Conservation (phyloP, 331 rosid genomes). For the Rosa hybrid region DNA sequence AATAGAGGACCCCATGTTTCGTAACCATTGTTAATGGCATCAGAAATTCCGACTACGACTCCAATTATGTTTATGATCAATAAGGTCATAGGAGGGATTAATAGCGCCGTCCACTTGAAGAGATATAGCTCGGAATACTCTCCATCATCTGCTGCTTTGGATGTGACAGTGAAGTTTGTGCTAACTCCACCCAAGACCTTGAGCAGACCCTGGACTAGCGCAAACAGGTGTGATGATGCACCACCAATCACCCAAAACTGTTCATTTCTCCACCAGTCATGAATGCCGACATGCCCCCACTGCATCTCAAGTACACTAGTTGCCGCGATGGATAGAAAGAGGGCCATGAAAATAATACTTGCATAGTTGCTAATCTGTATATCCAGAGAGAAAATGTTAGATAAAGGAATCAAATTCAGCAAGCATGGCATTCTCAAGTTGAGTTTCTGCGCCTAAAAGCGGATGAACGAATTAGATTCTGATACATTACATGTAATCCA, state of each 20-base stretch:
- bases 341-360: constrained; percentile 71
- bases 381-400: constrained; percentile 21
- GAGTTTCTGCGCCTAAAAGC: background rate
- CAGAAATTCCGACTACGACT: constrained; percentile 67
- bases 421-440: background rate
- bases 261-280: constrained; percentile 92
- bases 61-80: constrained; percentile 68
- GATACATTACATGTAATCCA: background rate
- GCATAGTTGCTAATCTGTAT: constrained; percentile 64
- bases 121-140: constrained; percentile 51
- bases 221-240: constrained; percentile 66
- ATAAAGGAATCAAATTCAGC: background rate
- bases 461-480: background rate
- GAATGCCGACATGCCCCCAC: constrained; percentile 77
- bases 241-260: constrained; percentile 93
- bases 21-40: constrained; percentile 77
- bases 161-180: constrained; percentile 61
- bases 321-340: constrained; percentile 68
- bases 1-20: constrained; percentile 79
- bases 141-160: constrained; percentile 53
- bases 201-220: constrained; percentile 67
- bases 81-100: constrained; percentile 74
- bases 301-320: constrained; percentile 81
- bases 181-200: constrained; percentile 75
- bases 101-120: constrained; percentile 71